Conservation (phyloP, 2,329 filamentous ascomycete genomes). For the Nemania sp. region DNA sequence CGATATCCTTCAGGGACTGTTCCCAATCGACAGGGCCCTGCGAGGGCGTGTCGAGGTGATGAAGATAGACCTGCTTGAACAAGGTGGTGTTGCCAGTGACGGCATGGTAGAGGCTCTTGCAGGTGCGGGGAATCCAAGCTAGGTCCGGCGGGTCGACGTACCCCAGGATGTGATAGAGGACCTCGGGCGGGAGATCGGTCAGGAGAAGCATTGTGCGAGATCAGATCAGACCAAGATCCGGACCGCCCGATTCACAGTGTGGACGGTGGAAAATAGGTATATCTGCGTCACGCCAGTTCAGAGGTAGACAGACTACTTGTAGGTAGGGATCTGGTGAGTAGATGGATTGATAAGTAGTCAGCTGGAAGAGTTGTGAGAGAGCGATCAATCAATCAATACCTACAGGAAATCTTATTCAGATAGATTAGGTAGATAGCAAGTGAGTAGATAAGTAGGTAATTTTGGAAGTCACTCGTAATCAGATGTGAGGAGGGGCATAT, state of each 20-base stretch:
- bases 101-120: constrained; percentile 64
- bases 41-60: constrained; percentile 60
- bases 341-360: too few species aligned
- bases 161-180: constrained; percentile 71
- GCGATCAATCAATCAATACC: too few species aligned
- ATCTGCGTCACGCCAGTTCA: too few species aligned
- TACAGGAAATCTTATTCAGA: too few species aligned
- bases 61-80: constrained; percentile 72
- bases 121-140: constrained; percentile 63
- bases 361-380: too few species aligned
- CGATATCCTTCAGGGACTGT: constrained; percentile 58
- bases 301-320: too few species aligned
- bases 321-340: too few species aligned
- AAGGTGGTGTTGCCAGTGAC: constrained; percentile 69
- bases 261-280: too few species aligned
- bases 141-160: constrained; percentile 69
- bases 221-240: background rate
- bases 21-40: constrained; percentile 55
- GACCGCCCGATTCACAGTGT: too few species aligned
- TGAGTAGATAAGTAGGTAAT: background rate
- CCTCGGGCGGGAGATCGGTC: constrained; percentile 69
- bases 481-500: too few species aligned
- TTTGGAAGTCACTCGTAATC: background rate
- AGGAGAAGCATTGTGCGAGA: constrained; percentile 49
- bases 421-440: background rate